A percentile compares a stretch with the other conserved stretches of the same genome.
phyloP scores from a whole-genome alignment of 2,329 filamentous ascomycete species.

The Boeremia exigua region DNA sequence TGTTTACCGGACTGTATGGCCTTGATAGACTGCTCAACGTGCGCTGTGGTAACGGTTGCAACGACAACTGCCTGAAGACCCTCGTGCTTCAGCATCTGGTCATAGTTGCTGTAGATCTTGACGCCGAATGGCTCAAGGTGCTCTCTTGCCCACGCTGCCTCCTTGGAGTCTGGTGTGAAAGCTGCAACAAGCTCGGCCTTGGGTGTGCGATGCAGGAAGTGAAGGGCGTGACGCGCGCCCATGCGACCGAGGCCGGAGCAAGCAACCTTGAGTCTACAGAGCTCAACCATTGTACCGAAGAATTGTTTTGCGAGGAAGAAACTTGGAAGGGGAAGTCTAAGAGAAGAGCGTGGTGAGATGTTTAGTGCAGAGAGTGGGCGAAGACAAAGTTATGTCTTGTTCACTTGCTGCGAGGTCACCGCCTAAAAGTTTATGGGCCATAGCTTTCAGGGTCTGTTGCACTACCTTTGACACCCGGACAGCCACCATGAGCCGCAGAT shows the following conservation, averaged over 20 bases:
- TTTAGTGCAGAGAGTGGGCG: slow-evolving; percentile 1
- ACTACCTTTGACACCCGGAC: background rate
- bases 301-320: background rate
- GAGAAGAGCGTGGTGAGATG: slow-evolving; percentile 1
- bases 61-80: slow-evolving; percentile 63
- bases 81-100: slow-evolving; percentile 63
- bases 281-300: slow-evolving; percentile 37
- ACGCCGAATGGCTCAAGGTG: slow-evolving; percentile 60
- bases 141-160: slow-evolving; percentile 56
- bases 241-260: slow-evolving; percentile 58
- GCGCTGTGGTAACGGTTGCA: slow-evolving; percentile 61
- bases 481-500: background rate
- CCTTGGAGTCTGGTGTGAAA: slow-evolving; percentile 52
- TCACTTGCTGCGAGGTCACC: background rate
- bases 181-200: slow-evolving; percentile 56
- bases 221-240: slow-evolving; percentile 57
- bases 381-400: slow-evolving; percentile 2
- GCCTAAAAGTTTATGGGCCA: slow-evolving; percentile 22
- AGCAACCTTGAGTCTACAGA: slow-evolving; percentile 53
- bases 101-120: slow-evolving; percentile 60
- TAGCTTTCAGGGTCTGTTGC: slow-evolving; percentile 23
- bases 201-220: slow-evolving; percentile 55
- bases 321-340: too few relatives aligned
- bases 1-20: slow-evolving; percentile 63
- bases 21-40: slow-evolving; percentile 64